Evolutionary conservation across 805 yeast genomes (phyloP), one percentile per base, ranked within the genome.

Genomic region (Ogataea methylovora): DNA sequence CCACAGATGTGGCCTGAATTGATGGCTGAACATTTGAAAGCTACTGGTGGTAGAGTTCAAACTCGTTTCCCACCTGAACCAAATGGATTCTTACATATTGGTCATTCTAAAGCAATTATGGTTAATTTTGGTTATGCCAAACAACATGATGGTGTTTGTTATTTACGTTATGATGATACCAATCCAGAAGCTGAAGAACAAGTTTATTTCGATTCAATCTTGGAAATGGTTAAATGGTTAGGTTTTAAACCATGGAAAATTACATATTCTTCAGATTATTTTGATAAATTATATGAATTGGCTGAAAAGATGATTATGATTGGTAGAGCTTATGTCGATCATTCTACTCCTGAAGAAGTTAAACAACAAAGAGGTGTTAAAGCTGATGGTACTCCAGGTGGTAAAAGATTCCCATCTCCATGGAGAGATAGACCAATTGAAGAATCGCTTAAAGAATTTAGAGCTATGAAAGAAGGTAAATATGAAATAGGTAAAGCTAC

Each of bases 41-140:
- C 75, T 44, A 85, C 95, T 23, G 71, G 74, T 25, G 95, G 96
- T 30, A 70, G 73, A 52, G 97, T 90, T 20, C 78, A 74, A 49
- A 92, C 98, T 4, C 77, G 99, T 56, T 92, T 92, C 64, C 99
- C 99, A 30, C 98, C 98, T 5, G 98, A 92, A 64, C 98, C 98
- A 27, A 90, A 94, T 61, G 98, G 98, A 48, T 92, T 79, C 56
- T 71, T 92, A 53, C 98, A 92, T 58, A 90, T 92, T 58, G 98
- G 99, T 29, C 99, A 92, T 56, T 83, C 95, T 27, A 92, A 92
- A 63, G 98, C 98, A 34, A 90, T 92, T 55, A 84, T 92, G 76
- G 96, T 90, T 35, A 88, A 92, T 58, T 92, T 92, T 60, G 99
- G 99, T n/a, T 92, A 70, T 59, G 98, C 98, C 27, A 80, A 83